Evolutionary conservation across 805 yeast species (phyloP).

Genomic region (Candida alai): DNA sequence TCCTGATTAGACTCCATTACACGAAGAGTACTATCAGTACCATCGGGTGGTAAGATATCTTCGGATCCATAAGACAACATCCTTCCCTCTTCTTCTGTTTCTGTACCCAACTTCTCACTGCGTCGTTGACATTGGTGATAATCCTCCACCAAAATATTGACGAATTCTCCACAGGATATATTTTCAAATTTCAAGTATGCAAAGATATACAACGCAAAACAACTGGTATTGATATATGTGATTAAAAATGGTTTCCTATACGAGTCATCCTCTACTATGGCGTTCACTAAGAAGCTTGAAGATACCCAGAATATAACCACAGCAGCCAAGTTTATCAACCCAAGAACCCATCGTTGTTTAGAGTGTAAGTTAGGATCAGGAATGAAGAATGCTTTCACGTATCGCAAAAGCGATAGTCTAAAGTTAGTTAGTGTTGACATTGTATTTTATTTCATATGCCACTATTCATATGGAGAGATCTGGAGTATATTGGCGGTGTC

Average conservation of each 20-base stretch:
- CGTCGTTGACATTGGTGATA: conserved; percentile 15
- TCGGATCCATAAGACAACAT: conserved; percentile 20
- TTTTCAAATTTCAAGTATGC: conserved; percentile 45
- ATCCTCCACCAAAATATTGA: conserved; percentile 19
- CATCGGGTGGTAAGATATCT: conserved; percentile 14
- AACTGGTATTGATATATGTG: conserved; percentile 86
- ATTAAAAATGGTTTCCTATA: conserved; percentile 90
- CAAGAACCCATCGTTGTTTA: conserved; percentile 65
- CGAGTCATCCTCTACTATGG: conserved; percentile 59
- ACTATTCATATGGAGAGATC: background rate
- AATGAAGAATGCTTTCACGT: conserved; percentile 16
- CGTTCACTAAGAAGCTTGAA: conserved; percentile 81
- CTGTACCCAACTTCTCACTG: background rate
- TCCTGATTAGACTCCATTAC: conserved; percentile 6
- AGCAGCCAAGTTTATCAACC: conserved; percentile 64
- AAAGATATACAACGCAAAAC: conserved; percentile 73
- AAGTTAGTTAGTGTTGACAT: conserved; percentile 4
- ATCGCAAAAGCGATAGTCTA: conserved; percentile 7
- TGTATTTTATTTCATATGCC: background rate
- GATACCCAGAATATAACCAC: conserved; percentile 90
- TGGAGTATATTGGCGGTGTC: too few species aligned
- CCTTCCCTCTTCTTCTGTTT: conserved; percentile 23
- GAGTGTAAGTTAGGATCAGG: conserved; percentile 22
- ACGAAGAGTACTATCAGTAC: conserved; percentile 3
- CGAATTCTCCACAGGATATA: conserved; percentile 20